phyloP scores from a whole-genome alignment of 306 rosid genomes.

The Citrullus amarus region DNA sequence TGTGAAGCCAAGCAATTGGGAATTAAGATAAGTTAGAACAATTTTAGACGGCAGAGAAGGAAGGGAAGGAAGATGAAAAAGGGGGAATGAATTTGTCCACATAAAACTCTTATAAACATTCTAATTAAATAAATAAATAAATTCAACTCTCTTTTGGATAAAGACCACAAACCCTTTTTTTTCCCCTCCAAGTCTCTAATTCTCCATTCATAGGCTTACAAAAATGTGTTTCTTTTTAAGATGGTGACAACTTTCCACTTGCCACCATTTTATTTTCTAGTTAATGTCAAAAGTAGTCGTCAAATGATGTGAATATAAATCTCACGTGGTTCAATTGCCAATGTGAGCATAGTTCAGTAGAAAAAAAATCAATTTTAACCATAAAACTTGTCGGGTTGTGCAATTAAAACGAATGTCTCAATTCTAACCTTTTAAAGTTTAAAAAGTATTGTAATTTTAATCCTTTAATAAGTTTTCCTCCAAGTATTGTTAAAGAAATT shows the following conservation, averaged over 20 bases:
- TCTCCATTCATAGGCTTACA: background rate
- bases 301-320: background rate
- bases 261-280: background rate
- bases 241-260: background rate
- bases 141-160: background rate
- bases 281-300: background rate
- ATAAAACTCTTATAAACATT: too few species aligned
- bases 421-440: too few species aligned
- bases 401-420: too few species aligned
- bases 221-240: background rate
- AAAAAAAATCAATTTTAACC: too few species aligned
- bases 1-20: background rate
- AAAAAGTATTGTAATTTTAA: too few species aligned
- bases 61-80: background rate
- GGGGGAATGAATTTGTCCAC: slow-evolving; percentile 6
- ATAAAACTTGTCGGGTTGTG: too few species aligned
- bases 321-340: background rate
- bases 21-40: background rate
- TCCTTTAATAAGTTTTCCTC: too few species aligned
- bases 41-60: background rate
- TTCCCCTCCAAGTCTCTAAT: background rate
- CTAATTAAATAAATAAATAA: background rate
- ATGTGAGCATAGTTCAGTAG: too few species aligned
- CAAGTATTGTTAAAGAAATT: too few species aligned
- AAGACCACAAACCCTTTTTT: background rate